Percentiles rank a stretch among this genome's conserved stretches.
These are phyloP conservation scores for Erigeron philadelphicus DNA, from an alignment of 140 eudicot genomes.

Conservation along the genomic window DNA sequence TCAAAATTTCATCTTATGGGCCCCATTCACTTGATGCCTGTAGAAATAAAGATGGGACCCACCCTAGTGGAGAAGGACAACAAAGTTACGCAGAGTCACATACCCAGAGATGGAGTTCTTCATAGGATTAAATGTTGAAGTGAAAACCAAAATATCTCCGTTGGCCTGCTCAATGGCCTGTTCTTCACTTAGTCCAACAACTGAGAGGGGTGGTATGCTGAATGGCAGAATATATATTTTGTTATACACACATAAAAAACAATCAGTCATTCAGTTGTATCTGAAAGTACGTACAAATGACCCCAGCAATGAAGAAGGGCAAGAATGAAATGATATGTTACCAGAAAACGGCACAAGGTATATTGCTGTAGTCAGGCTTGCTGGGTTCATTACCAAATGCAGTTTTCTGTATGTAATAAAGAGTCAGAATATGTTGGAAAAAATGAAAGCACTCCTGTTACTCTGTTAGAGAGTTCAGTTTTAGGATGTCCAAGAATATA, in stretches of 20 bases:
- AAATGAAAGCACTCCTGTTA: background rate
- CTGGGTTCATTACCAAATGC: constrained; percentile 72
- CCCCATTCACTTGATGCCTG: background rate
- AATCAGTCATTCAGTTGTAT: background rate
- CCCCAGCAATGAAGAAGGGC: background rate
- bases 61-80: background rate
- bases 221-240: constrained; percentile 21
- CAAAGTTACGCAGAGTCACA: constrained; percentile 6
- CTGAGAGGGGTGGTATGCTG: constrained; percentile 98
- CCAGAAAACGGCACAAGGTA: constrained; percentile 96
- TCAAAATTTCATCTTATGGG: too few relatives aligned
- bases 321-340: constrained; percentile 24
- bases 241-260: background rate
- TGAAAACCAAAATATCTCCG: constrained; percentile 75
- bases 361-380: constrained; percentile 64
- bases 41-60: background rate
- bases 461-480: background rate
- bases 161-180: constrained; percentile 74
- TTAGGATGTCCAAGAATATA: background rate
- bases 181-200: constrained; percentile 94
- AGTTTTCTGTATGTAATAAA: constrained; percentile 61
- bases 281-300: background rate
- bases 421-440: constrained; percentile 6
- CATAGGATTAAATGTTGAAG: constrained; percentile 95
- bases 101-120: constrained; percentile 93